Evolutionary conservation across 371 early-diverging fungal genomes (phyloP).

Genomic region (Syncephalastrum contaminatum): DNA sequence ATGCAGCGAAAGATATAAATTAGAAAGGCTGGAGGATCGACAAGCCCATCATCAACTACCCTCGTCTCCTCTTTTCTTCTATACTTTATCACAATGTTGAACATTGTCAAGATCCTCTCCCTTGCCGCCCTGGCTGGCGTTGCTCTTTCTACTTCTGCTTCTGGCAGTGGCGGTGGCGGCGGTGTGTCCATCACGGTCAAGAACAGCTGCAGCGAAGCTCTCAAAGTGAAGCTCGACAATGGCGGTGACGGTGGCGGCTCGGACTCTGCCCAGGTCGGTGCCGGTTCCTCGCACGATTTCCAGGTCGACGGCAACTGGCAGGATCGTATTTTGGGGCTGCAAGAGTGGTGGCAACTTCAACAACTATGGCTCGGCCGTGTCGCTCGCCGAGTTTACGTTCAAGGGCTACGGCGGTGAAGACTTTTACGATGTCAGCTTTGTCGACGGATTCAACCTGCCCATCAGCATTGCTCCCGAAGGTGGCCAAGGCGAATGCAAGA

Average conservation of each 20-base stretch:
- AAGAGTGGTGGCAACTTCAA: constrained; percentile 15
- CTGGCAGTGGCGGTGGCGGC: constrained; percentile 1
- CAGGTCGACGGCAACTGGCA: constrained; percentile 18
- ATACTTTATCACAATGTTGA: constrained; percentile 8
- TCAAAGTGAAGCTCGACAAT: constrained; percentile 35
- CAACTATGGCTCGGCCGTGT: constrained; percentile 26
- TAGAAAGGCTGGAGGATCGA: too few species aligned
- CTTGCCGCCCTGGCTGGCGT: constrained; percentile 20
- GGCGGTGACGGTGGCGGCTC: constrained; percentile 10
- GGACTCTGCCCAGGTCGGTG: constrained; percentile 1
- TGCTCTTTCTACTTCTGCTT: constrained; percentile 10
- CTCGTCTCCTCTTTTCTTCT: too few species aligned
- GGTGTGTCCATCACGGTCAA: constrained; percentile 35
- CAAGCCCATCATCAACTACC: too few species aligned
- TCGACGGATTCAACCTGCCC: constrained; percentile 9
- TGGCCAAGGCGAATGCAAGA: constrained; percentile 13
- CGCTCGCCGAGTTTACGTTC: constrained; percentile 36
- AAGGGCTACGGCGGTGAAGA: constrained; percentile 22
- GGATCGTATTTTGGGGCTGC: constrained; percentile 41
- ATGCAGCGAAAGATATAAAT: too few species aligned
- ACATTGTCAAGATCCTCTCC: constrained; percentile 16
- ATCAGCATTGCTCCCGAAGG: constrained; percentile 15
- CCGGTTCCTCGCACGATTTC: constrained; percentile 8
- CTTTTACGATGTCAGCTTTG: constrained; percentile 38
- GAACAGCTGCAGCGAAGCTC: constrained; percentile 26